These are phyloP conservation scores for Trichophyton equinum DNA, from an alignment of 2,329 filamentous ascomycete species.

Conservation along the genomic window DNA sequence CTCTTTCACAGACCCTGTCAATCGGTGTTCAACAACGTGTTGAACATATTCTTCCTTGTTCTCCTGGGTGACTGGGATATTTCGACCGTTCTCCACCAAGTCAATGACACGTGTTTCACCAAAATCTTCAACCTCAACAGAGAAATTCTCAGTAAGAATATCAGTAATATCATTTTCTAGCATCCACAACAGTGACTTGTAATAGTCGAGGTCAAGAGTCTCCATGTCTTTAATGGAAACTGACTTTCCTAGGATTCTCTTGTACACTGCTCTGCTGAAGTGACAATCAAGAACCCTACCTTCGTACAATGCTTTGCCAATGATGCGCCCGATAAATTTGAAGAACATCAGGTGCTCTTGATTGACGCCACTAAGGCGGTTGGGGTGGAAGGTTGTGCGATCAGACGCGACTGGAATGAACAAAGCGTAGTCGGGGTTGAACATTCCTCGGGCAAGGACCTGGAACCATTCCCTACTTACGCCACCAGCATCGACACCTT, in stretches of 20 bases:
- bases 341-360: slow-evolving; percentile 95
- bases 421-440: slow-evolving; percentile 91
- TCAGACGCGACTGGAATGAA: slow-evolving; percentile 96
- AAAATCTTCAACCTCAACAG: slow-evolving; percentile 86
- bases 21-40: slow-evolving; percentile 82
- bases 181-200: slow-evolving; percentile 98
- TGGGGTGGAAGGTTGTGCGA: slow-evolving; percentile 96
- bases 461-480: slow-evolving; percentile 99
- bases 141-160: slow-evolving; percentile 92
- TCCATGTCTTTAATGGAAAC: slow-evolving; percentile 99
- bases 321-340: slow-evolving; percentile 97
- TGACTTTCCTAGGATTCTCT: slow-evolving; percentile 85
- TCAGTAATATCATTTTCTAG: slow-evolving; percentile 97
- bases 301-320: slow-evolving; percentile 95
- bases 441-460: slow-evolving; percentile 94
- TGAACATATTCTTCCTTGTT: slow-evolving; percentile 98
- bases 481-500: slow-evolving; percentile 93
- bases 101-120: slow-evolving; percentile 80
- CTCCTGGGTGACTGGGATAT: slow-evolving; percentile 88
- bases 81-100: slow-evolving; percentile 72
- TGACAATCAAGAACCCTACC: slow-evolving; percentile 92
- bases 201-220: slow-evolving; percentile 94
- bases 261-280: slow-evolving; percentile 97
- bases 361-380: slow-evolving; percentile 86
- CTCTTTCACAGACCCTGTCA: slow-evolving; percentile 81